Base-by-base conservation (phyloP, 495 filamentous ascomycete genomes). In the Xylaria telfairii region DNA sequence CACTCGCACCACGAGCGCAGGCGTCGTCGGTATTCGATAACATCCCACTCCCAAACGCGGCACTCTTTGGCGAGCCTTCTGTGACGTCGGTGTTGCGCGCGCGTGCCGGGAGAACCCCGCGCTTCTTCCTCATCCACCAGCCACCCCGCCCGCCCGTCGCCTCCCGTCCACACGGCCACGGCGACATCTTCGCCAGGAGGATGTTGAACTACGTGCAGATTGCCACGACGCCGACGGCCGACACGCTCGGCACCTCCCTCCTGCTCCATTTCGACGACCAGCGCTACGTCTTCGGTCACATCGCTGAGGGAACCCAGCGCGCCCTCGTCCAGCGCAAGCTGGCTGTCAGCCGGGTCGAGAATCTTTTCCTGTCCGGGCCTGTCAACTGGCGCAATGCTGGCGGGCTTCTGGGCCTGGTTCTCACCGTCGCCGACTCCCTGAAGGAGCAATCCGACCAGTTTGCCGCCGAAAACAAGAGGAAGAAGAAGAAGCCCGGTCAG, bases 251-350 rank as follows among this genome's bases (percentile, higher is more conserved):
- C 49, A 92, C 92, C 30, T 86, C 87, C 21, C 74, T 98, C 32
- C 59, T 92, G 37, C 85, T 98, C 12, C 87, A 93, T 75, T 94
- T 93, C 76, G 91, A 94, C 65, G 84, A 88, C 62, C 90, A 90
- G 76, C 89, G 93, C 54, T 99, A 98, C 78, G 64, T 98, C n/a
- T 90, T 99, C 74, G 96, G 96, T 9, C 90, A 92, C 76, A 74
- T 94, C 12, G 82, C 89, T 13, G 96, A 98, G 80, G 96, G 96
- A 6, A 88, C 91, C 13, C 95, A 98, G 81, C 89, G 96, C n/a
- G 87, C 89, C 65, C 81, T 89, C 62, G 80, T 84, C 5, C 91
- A 97, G 78, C 85, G 89, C 62, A 91, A 88, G 51, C 63, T 88
- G 0, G 81, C 83, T 47, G 69, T 95, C 61, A 71, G 75, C 4